Base-by-base conservation (phyloP, 2,329 filamentous ascomycete genomes). In the Sporothrix euskadiensis region DNA sequence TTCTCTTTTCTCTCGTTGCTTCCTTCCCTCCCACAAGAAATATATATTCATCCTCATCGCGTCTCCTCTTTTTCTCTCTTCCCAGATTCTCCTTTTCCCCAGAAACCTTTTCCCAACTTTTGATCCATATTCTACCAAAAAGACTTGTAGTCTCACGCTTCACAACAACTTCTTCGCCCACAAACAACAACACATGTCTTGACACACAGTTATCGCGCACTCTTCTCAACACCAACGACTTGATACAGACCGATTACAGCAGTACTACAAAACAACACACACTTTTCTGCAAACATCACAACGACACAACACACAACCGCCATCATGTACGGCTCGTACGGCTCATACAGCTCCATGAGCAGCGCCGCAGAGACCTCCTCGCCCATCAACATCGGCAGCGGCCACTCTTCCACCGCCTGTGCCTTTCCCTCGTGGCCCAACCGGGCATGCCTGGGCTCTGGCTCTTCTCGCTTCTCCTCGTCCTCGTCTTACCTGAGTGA, bases 391-490 rank as follows among this genome's bases (percentile, higher is more conserved):
- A 86, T 87, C 76, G 71, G 79, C 76, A 82, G 80, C 78, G 82
- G 81, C 76, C 81, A 83, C 76, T 80, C 78, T 12, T 69, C 74
- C 5, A 70, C 75, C 39, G 81, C 81, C 52, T 89, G 87, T 81
- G 88, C 87, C 35, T 89, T 85, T 76, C 88, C 88, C 39, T 88
- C 86, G 32, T 89, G 88, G 88, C 87, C 87, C 35, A 84, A 87
- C 73, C 83, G 87, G 57, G 82, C 84, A 19, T 87, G 86, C 54
- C 84, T 89, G 76, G 78, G 79, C 71, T 80, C 81, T 74, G 57
- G 32, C 54, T 30, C 39, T 10, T 80, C 81, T 74, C 44, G 22
- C 63, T 30, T 30, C 8, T 49, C 32, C 30, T 52, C 52, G 9
- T 65, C 87, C 22, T 85, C 86, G 2, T 87, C 87, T 0, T 89